A percentile compares a stretch with the other conserved stretches of the same genome.
phyloP scores from a whole-genome alignment of 2,329 filamentous ascomycete genomes.

The Aspergillus sp. region DNA sequence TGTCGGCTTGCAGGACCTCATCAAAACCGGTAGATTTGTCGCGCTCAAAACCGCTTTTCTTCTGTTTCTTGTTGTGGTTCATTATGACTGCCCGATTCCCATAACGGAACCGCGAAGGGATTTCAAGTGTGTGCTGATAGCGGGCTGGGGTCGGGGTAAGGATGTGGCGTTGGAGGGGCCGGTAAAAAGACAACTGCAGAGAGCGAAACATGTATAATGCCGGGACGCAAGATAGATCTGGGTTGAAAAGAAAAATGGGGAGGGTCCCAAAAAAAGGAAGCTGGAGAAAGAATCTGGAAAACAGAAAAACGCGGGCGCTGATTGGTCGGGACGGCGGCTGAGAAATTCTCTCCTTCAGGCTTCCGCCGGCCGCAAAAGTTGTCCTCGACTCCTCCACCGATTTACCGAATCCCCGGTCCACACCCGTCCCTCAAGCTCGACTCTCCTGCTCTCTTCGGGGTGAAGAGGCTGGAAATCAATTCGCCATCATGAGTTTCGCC shows the following conservation, averaged over 20 bases:
- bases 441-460: slow-evolving; percentile 25
- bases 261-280: slow-evolving; percentile 7
- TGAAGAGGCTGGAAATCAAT: slow-evolving; percentile 35
- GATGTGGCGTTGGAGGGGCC: slow-evolving; percentile 1
- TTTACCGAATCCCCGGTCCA: slow-evolving; percentile 7
- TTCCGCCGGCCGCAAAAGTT: slow-evolving; percentile 17
- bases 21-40: slow-evolving; percentile 67
- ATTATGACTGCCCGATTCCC: slow-evolving; percentile 33
- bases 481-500: slow-evolving; percentile 53
- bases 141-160: neutral
- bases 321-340: slow-evolving; percentile 30
- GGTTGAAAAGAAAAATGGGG: slow-evolving; percentile 7
- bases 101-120: slow-evolving; percentile 19
- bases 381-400: slow-evolving; percentile 6
- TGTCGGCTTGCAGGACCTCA: slow-evolving; percentile 68
- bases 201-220: slow-evolving; percentile 11
- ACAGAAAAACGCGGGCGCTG: slow-evolving; percentile 26
- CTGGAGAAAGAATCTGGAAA: slow-evolving; percentile 12
- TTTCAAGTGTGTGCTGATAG: slow-evolving; percentile 5
- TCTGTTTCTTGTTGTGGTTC: slow-evolving; percentile 35
- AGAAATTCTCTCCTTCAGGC: slow-evolving; percentile 30
- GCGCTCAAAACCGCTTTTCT: slow-evolving; percentile 60
- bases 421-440: slow-evolving; percentile 10
- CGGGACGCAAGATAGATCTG: neutral
- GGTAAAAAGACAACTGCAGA: slow-evolving; percentile 1